Conservation (phyloP, 2,329 filamentous ascomycete species). For the Cladosporium sp. region DNA sequence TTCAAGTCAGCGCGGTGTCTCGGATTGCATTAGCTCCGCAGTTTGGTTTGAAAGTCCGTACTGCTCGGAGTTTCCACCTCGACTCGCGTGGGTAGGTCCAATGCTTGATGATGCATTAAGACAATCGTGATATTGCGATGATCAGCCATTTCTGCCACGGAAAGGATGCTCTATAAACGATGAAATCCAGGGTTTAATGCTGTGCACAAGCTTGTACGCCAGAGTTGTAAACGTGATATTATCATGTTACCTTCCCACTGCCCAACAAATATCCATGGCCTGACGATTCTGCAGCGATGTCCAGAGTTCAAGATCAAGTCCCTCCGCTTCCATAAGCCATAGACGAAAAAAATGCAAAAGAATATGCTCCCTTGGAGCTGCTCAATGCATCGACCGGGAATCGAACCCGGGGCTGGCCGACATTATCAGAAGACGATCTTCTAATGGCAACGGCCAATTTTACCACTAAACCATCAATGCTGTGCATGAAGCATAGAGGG, state of each 20-base stretch:
- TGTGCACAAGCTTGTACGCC: background rate
- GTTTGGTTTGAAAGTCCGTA: too few species aligned
- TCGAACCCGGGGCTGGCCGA: constrained; percentile 21
- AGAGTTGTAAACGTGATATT: background rate
- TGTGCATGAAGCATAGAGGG: constrained; percentile 2
- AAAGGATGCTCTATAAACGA: too few species aligned
- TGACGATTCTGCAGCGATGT: background rate
- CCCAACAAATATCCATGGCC: background rate
- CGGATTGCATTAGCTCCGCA: too few species aligned
- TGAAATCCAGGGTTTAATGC: too few species aligned
- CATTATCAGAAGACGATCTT: background rate
- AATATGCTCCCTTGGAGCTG: background rate
- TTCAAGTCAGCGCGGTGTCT: too few species aligned
- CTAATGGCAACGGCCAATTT: constrained; percentile 8
- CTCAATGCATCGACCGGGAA: constrained; percentile 17
- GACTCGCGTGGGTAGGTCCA: too few species aligned
- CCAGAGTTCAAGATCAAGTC: background rate
- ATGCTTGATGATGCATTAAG: too few species aligned
- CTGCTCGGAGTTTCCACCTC: too few species aligned
- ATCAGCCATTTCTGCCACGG: too few species aligned
- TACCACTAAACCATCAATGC: constrained; percentile 20
- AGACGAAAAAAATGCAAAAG: background rate
- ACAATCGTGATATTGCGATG: too few species aligned
- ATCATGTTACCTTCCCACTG: background rate
- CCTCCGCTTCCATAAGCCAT: background rate